Conservation (phyloP, 2,329 filamentous ascomycete genomes). For the Dactylellina drechsleri region DNA sequence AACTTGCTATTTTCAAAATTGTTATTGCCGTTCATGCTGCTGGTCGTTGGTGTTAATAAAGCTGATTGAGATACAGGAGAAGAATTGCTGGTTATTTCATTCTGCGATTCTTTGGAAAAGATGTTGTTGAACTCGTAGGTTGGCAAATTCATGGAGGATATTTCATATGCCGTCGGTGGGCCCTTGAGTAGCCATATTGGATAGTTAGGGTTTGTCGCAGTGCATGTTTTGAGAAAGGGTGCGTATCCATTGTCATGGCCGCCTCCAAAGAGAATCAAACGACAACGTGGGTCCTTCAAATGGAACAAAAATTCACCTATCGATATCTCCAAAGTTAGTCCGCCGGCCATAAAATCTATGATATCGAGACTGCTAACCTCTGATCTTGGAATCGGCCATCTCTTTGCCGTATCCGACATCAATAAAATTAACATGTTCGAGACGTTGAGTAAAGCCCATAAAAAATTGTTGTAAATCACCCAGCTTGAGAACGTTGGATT, state of each 20-base stretch:
- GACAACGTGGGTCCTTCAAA: conserved; percentile 71
- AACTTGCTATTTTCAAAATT: conserved; percentile 15
- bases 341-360: not conserved
- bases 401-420: conserved; percentile 72
- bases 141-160: conserved; percentile 38
- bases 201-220: conserved; percentile 43
- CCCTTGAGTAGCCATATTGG: conserved; percentile 52
- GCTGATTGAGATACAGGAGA: conserved; percentile 25
- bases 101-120: conserved; percentile 44
- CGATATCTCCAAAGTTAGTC: conserved; percentile 16
- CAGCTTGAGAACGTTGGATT: conserved; percentile 60
- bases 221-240: conserved; percentile 67
- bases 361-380: conserved; percentile 63
- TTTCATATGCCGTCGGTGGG: conserved; percentile 31
- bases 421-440: conserved; percentile 72
- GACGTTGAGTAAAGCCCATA: conserved; percentile 71
- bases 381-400: conserved; percentile 70
- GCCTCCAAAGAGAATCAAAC: conserved; percentile 71
- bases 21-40: conserved; percentile 14
- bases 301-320: conserved; percentile 61
- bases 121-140: conserved; percentile 22
- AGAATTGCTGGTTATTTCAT: conserved; percentile 27
- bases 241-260: conserved; percentile 72
- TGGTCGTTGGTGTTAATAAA: conserved; percentile 30
- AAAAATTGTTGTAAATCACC: conserved; percentile 68